phyloP scores from a whole-genome alignment of 306 rosid genomes.

The Dicorynia guianensis region DNA sequence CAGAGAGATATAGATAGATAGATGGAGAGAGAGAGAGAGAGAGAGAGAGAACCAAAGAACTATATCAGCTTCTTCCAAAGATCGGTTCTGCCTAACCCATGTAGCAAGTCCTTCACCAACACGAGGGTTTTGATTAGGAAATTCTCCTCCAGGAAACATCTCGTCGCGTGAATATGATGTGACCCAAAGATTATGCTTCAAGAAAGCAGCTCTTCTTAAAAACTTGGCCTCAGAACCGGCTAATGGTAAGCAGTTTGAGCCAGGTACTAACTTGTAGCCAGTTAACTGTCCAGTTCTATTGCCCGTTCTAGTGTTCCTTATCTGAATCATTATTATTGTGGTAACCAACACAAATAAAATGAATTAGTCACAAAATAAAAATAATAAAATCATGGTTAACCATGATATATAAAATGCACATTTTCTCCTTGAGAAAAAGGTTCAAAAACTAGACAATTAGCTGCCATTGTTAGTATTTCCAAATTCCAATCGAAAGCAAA shows the following conservation, averaged over 20 bases:
- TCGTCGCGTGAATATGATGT: constrained; percentile 66
- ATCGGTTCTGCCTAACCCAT: constrained; percentile 75
- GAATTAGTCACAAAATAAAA: not conserved
- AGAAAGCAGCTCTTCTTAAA: constrained; percentile 83
- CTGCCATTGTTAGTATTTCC: not conserved
- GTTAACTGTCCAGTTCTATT: constrained; percentile 85
- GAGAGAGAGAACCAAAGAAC: constrained; percentile 67
- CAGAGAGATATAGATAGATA: no score
- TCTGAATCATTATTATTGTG: constrained; percentile 50
- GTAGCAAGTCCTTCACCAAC: constrained; percentile 76
- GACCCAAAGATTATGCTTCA: constrained; percentile 91
- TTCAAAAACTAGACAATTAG: constrained; percentile 3
- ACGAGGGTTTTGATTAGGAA: constrained; percentile 89
- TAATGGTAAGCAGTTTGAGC: constrained; percentile 77
- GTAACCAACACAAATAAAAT: not conserved
- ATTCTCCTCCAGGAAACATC: constrained; percentile 85
- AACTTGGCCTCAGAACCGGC: constrained; percentile 87
- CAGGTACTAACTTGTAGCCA: constrained; percentile 86
- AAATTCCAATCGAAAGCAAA: not conserved
- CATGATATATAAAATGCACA: not conserved
- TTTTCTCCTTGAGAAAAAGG: not conserved
- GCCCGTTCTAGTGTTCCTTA: constrained; percentile 73
- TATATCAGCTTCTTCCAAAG: constrained; percentile 75
- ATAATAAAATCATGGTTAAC: not conserved
- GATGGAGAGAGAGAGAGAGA: constrained; percentile 20